Percentiles rank a stretch among this genome's conserved stretches.
Evolutionary conservation across 495 filamentous ascomycete species (phyloP).

Genomic region (Neurospora sp.): DNA sequence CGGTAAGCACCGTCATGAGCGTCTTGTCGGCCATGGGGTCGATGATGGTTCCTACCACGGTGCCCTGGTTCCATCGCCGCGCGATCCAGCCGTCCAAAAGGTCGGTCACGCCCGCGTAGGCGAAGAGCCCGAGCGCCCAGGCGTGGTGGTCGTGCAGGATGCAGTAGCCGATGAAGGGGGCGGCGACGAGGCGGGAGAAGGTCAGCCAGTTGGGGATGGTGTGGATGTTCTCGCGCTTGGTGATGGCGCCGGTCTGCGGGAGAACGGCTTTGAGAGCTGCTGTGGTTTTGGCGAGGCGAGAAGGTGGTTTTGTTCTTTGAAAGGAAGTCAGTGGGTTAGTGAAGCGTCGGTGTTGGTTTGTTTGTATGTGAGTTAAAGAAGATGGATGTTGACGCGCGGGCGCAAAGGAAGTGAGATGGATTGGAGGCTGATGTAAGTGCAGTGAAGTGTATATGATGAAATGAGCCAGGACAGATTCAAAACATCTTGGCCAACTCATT

Average conservation of each 20-base stretch:
- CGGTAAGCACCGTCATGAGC: conserved; percentile 85
- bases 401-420: neutral
- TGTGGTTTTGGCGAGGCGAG: conserved; percentile 2
- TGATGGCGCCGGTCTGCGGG: conserved; percentile 15
- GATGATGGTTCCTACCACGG: conserved; percentile 91
- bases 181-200: conserved; percentile 71
- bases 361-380: neutral
- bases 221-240: conserved; percentile 83
- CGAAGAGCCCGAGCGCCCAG: conserved; percentile 72
- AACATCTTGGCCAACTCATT: neutral
- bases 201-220: conserved; percentile 90
- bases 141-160: conserved; percentile 72
- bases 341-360: neutral
- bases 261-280: conserved; percentile 22
- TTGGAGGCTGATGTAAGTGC: neutral
- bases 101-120: conserved; percentile 86
- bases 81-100: conserved; percentile 89
- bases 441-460: neutral
- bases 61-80: conserved; percentile 73
- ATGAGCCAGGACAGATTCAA: neutral
- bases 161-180: conserved; percentile 81
- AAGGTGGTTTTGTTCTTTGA: neutral
- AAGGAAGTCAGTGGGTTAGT: neutral
- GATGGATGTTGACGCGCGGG: neutral
- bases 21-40: conserved; percentile 96